Evolutionary conservation across 2,329 filamentous ascomycete genomes (phyloP).

Genomic region (Ophiostoma tasmaniense): DNA sequence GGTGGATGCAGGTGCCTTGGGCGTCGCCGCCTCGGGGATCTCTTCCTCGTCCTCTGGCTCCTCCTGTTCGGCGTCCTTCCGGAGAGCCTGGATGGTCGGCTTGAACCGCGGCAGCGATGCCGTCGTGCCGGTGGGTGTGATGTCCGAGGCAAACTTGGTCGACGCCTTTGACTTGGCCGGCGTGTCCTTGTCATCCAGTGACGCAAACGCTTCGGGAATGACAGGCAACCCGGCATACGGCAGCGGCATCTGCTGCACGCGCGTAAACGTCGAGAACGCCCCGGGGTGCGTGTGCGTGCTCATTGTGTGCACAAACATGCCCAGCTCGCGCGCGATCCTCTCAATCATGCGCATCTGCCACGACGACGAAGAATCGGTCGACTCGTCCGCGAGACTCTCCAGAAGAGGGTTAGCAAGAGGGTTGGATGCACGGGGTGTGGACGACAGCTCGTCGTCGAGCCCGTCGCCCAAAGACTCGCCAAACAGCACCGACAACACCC

Average conservation of each 20-base stretch:
- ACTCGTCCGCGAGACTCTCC: not conserved
- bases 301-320: conserved; percentile 73
- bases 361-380: conserved; percentile 18
- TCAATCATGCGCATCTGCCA: conserved; percentile 78
- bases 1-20: conserved; percentile 7
- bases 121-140: conserved; percentile 20
- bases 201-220: conserved; percentile 42
- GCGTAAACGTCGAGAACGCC: conserved; percentile 75
- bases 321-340: conserved; percentile 78
- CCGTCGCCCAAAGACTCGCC: conserved; percentile 60
- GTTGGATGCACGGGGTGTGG: conserved; percentile 38
- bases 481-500: conserved; percentile 73
- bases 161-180: not conserved
- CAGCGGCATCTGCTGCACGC: conserved; percentile 53
- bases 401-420: conserved; percentile 15
- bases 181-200: conserved; percentile 10
- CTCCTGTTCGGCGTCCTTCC: conserved; percentile 15
- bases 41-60: conserved; percentile 24
- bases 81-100: conserved; percentile 37
- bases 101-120: conserved; percentile 40
- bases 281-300: conserved; percentile 59
- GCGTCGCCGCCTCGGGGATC: conserved; percentile 12
- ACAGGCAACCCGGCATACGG: conserved; percentile 72
- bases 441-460: conserved; percentile 31
- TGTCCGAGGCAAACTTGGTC: not conserved